These are phyloP conservation scores for Vigna unguiculata DNA, from an alignment of 306 rosid genomes.

Conservation along the genomic window DNA sequence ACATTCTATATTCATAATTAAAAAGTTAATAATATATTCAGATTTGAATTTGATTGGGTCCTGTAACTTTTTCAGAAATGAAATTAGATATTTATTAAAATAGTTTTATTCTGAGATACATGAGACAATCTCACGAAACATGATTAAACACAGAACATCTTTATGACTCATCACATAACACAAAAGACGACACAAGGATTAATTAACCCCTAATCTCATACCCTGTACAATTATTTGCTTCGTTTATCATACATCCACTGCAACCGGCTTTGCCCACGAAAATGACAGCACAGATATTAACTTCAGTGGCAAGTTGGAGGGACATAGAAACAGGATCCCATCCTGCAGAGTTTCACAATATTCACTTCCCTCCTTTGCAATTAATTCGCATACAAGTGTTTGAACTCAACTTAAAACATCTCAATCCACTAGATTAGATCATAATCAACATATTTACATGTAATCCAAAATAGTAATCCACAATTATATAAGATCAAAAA, in stretches of 20 bases:
- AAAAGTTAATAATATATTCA: too few species aligned
- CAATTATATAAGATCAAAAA: too few species aligned
- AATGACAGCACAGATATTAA: constrained; percentile 37
- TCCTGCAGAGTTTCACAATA: too few species aligned
- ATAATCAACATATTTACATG: too few species aligned
- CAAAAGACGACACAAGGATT: neutral
- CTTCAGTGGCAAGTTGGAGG: constrained; percentile 29
- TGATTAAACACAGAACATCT: constrained; percentile 25
- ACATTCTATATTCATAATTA: too few species aligned
- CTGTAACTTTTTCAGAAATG: too few species aligned
- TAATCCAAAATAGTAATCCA: too few species aligned
- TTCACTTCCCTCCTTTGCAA: constrained; percentile 29
- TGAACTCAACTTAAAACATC: too few species aligned
- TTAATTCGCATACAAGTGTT: neutral
- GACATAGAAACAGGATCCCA: constrained; percentile 11
- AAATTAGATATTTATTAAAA: too few species aligned
- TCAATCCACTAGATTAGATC: too few species aligned
- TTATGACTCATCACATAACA: constrained; percentile 24
- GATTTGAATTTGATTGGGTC: too few species aligned
- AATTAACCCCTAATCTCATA: too few species aligned
- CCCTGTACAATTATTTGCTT: neutral
- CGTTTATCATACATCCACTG: neutral
- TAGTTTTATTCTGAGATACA: neutral
- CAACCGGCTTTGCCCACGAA: constrained; percentile 37
- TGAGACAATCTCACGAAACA: neutral